phyloP scores from a whole-genome alignment of 78 protist species.

The Pigoraptor vietnamica region DNA sequence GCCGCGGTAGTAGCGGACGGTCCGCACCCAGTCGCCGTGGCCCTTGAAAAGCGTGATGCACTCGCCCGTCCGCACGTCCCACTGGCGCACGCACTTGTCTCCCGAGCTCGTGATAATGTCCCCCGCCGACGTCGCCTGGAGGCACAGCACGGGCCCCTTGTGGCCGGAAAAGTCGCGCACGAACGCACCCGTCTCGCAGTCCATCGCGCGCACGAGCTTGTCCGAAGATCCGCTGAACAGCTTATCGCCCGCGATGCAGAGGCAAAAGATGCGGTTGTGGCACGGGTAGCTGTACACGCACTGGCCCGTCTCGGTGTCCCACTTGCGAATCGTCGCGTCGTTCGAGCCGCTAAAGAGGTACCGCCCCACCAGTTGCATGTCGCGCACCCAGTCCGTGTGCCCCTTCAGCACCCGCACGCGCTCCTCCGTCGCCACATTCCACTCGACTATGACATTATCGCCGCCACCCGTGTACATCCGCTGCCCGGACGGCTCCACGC shows the following conservation, averaged over 20 bases:
- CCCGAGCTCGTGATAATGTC: not conserved
- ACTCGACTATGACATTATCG: not conserved
- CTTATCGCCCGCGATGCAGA: not conserved
- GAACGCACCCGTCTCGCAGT: not conserved
- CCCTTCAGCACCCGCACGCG: not conserved
- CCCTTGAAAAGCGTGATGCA: not conserved
- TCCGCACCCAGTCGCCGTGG: not conserved
- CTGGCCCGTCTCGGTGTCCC: not conserved
- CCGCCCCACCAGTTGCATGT: not conserved
- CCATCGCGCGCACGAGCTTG: not conserved
- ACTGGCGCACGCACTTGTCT: not conserved
- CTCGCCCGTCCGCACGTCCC: not conserved
- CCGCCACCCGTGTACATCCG: not conserved
- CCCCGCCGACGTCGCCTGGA: not conserved
- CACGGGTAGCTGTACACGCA: not conserved
- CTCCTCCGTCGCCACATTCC: not conserved
- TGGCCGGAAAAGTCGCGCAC: not conserved
- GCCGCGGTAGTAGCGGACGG: not conserved
- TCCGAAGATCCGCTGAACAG: not conserved
- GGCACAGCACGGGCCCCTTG: conserved; percentile 1
- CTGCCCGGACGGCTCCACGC: not conserved
- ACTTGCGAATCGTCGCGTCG: not conserved
- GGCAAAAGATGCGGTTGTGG: not conserved
- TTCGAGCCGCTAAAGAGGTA: not conserved
- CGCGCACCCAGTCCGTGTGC: conserved; percentile 2